Evolutionary conservation across 768 basidiomycete species (phyloP).

Genomic region (Fistulinella prunicolor): DNA sequence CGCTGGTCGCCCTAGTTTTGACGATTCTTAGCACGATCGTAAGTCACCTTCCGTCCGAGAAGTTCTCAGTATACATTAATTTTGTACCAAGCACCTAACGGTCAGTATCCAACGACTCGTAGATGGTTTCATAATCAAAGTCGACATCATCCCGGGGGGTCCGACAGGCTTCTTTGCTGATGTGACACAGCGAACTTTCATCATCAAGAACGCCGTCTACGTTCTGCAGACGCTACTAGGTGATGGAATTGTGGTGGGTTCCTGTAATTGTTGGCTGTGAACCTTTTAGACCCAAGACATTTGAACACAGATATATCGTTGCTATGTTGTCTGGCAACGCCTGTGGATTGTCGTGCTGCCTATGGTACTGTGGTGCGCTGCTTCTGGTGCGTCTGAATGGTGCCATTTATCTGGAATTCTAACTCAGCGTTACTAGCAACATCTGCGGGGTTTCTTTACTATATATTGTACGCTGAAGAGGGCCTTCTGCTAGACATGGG

Average conservation of each 20-base stretch:
- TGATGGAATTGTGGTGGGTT: slow-evolving; percentile 17
- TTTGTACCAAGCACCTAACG: slow-evolving; percentile 19
- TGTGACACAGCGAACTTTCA: slow-evolving; percentile 25
- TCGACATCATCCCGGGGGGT: slow-evolving; percentile 21
- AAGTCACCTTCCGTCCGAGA: neutral
- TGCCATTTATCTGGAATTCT: neutral
- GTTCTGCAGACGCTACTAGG: slow-evolving; percentile 24
- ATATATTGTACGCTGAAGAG: neutral
- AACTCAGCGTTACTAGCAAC: slow-evolving; percentile 4
- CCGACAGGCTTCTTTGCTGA: slow-evolving; percentile 30
- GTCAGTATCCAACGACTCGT: slow-evolving; percentile 24
- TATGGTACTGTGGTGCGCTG: slow-evolving; percentile 16
- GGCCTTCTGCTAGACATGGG: neutral
- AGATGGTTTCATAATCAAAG: slow-evolving; percentile 24
- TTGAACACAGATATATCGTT: slow-evolving; percentile 21
- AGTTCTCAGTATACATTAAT: neutral
- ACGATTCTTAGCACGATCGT: slow-evolving; percentile 22
- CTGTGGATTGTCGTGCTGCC: slow-evolving; percentile 10
- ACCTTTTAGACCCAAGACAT: neutral
- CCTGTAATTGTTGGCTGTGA: neutral
- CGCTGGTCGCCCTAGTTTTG: slow-evolving; percentile 20
- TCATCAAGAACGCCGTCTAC: slow-evolving; percentile 29
- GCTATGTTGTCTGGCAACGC: slow-evolving; percentile 21
- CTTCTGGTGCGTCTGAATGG: slow-evolving; percentile 11
- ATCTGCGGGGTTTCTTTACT: slow-evolving; percentile 12